A percentile compares a stretch with the other conserved stretches of the same genome.
Evolutionary conservation across 73 alveolate species (phyloP).

Genomic region (Paramecium pentaurelia): DNA sequence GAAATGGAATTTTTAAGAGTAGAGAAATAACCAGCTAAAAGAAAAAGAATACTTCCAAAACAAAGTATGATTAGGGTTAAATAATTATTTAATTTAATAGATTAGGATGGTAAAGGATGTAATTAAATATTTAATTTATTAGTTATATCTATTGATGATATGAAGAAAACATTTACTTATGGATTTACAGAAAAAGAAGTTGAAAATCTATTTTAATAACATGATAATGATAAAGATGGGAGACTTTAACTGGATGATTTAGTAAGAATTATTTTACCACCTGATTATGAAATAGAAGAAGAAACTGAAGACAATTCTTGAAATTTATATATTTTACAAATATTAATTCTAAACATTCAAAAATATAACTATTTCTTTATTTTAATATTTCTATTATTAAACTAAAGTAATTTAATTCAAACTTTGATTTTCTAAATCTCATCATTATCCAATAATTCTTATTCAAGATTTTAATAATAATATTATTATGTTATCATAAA

Average conservation of each 20-base stretch:
- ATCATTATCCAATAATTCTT: no score
- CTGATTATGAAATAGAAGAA: conserved; percentile 55
- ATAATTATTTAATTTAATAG: conserved; percentile 20
- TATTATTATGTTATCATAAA: neutral
- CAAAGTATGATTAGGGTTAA: neutral
- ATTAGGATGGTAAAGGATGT: conserved; percentile 53
- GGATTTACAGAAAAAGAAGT: conserved; percentile 55
- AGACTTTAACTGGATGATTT: conserved; percentile 44
- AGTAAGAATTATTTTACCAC: conserved; percentile 52
- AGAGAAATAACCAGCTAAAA: conserved; percentile 37
- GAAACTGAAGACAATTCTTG: conserved; percentile 30
- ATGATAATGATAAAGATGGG: conserved; percentile 54
- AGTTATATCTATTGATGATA: conserved; percentile 45
- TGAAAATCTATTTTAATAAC: conserved; percentile 25
- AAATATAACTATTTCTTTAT: no score
- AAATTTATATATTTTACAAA: neutral
- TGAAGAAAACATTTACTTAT: conserved; percentile 48
- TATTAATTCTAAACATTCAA: neutral
- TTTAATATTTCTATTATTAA: no score
- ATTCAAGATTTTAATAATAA: no score
- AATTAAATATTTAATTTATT: neutral
- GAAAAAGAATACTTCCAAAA: conserved; percentile 53
- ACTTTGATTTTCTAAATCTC: no score
- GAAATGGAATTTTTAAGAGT: conserved; percentile 20
- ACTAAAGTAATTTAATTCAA: no score